Base-by-base conservation (phyloP, 129 eudicot genomes). In the Centella asiatica region DNA sequence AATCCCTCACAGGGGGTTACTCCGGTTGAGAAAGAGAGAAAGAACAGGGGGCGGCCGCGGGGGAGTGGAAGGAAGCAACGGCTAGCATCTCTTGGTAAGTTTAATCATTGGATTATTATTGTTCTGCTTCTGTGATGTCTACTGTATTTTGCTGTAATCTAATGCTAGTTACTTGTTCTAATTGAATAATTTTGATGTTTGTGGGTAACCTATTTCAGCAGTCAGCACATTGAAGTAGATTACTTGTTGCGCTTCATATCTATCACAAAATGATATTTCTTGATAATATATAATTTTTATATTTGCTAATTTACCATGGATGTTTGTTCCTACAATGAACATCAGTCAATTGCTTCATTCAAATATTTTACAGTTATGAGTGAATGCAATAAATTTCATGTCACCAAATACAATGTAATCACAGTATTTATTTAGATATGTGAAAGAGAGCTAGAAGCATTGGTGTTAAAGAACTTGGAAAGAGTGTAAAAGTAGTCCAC, bases 31-130 rank as follows among this genome's bases (percentile, higher is more conserved):
- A 79, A 58, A 15, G 69, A 65, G 46, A 67, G 76, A 29, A 72
- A 74, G 69, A 67, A 66, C 33, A 75, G 88, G 25, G 98, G 98
- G 20, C 65, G 98, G 72, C 98, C 98, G 37, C 94, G 72, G 55
- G 98, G 98, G 32, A 87, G 75, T 74, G 98, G 98, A 55, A 76
- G 90, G 90, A 87, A 87, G 64, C 98, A 92, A 66, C 76, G 53
- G 36, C 80, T 92, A 68, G 94, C 95, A 6, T 72, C 84, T 44
- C 80, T 82, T 80, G 98, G 98, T 87, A 69, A 64, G 77, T 71
- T 44, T 76, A 33, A 26, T 25, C 3, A 17, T 40, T 40, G 45
- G 2, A 29, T 19, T 29, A 13, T 22, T 5, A 29, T 62, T 17
- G 45, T 25, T 13, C 13, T n/a, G n/a, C n/a, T n/a, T n/a, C n/a